Evolutionary conservation across 2,329 filamentous ascomycete species (phyloP), one percentile per base, ranked within the genome.

Genomic region (Boeremia lycopersici): DNA sequence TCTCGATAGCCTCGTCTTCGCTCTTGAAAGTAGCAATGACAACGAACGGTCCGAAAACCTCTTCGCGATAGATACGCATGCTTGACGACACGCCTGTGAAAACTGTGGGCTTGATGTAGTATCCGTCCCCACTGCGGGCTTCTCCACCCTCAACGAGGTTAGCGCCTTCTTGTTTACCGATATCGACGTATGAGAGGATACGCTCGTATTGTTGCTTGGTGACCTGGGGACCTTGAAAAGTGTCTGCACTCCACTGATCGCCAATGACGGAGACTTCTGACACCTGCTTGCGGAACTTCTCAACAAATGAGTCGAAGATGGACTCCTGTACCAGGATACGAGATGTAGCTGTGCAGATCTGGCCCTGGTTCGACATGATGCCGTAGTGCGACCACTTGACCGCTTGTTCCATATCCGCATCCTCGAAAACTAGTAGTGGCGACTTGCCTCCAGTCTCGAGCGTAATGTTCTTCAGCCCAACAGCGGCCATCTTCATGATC

Each of bases 131-230:
- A 63, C 59, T 81, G 77, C 25, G 82, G 23, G 75, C 68, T 25
- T 76, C 65, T 30, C 82, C 82, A 13, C 83, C 83, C 0, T 73
- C 64, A 0, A 79, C 78, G 28, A 84, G 71, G 4, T 79, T 77
- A 48, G 81, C 78, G 15, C 81, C 81, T 23, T 82, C 79, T 11
- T 64, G 69, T 60, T 78, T 78, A 2, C 76, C 78, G 35, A 68
- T 63, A 15, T 78, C 70, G 26, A 81, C 75, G 56, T 78, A 81
- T 0, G 67, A 63, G 0, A 79, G 63, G 4, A 81, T 74, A 7
- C 71, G 65, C 30, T 81, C 76, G 47, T 78, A 79, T 56, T 81
- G 78, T 0, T 71, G 67, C 29, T 75, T 75, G 11, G 77, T 77
- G 9, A 79, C 76, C 53, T 79, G 77, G 0, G 79, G 78, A 2